A percentile compares a stretch with the other conserved stretches of the same genome.
Evolutionary conservation across 1,139 yeast species (phyloP).

Genomic region (Geotrichum reessii): DNA sequence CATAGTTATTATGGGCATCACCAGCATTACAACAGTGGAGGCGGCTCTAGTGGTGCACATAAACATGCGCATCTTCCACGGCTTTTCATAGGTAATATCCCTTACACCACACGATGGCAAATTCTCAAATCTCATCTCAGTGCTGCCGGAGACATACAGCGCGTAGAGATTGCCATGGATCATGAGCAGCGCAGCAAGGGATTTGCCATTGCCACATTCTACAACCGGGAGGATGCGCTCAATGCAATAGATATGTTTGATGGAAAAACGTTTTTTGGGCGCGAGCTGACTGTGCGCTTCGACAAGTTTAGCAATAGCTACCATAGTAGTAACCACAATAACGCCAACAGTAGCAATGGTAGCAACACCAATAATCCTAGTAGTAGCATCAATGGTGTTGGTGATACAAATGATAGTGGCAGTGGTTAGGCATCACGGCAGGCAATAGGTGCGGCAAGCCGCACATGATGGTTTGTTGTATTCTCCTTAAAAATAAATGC

Average conservation of each 20-base stretch:
- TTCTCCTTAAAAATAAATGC: not conserved
- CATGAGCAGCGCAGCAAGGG: conserved; percentile 48
- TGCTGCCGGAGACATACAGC: conserved; percentile 40
- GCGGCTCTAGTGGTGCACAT: conserved; percentile 10
- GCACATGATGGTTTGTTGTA: not conserved
- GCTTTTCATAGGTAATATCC: conserved; percentile 37
- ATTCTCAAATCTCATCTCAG: conserved; percentile 48
- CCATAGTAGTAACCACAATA: conserved; percentile 28
- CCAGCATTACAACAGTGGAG: conserved; percentile 2
- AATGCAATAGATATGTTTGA: conserved; percentile 48
- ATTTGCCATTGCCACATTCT: conserved; percentile 59
- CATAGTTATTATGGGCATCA: not conserved
- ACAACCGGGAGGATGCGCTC: conserved; percentile 46
- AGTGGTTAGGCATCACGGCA: not conserved
- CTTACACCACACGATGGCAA: conserved; percentile 53
- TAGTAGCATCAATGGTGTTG: not conserved
- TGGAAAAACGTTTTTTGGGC: conserved; percentile 50
- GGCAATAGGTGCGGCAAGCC: not conserved
- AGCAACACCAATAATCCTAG: not conserved
- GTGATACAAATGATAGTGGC: not conserved
- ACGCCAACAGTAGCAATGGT: not conserved
- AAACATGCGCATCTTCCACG: conserved; percentile 20
- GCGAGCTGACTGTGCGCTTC: conserved; percentile 54
- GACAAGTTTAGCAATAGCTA: conserved; percentile 36
- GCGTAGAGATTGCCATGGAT: conserved; percentile 51